Evolutionary conservation across 2,329 filamentous ascomycete species (phyloP), one percentile per base, ranked within the genome.

Genomic region (Venturia carpophila): DNA sequence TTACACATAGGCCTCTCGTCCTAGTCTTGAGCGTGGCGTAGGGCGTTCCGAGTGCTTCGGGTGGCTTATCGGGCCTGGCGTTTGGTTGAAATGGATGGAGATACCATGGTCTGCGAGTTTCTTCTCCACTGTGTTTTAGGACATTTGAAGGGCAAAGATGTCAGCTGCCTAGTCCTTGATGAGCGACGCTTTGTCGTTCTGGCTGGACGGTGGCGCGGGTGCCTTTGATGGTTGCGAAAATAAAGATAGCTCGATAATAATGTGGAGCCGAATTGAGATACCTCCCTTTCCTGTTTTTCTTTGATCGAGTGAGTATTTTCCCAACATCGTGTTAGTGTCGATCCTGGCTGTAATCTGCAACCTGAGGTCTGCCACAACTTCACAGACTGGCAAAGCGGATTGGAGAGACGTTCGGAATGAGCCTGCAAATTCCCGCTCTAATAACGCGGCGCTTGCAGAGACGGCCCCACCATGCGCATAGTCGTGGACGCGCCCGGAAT

Each of bases 1-100:
- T 24, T 58, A 64, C 27, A 39, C 30, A 4, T 64, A n/a, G 11
- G 42, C 42, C 42, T 45, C 42, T 45, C 17, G 42, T 45, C 55
- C 30, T 21, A 52, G 37, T 27, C 58, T 39, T 43, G 58, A 39
- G 30, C 58, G 21, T 39, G 30, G 41, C 24, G 24, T 10, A 27
- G 6, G 47, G 47, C 10, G 21, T 49, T 52, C 30, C 15, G 37
- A 47, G 62, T 34, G 62, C 64, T 49, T 5, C 71, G 69, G 72
- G 71, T 65, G 73, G 68, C 71, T 71, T 72, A 74, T 74, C 72
- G 5, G 11, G 67, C 62, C 68, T 65, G 73, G 73, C 71, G 73
- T 74, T 67, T 62, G 56, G 65, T 62, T 41, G 30, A 24, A 45
- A 64, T 11, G 11, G 39, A 21, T 34, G 41, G 45, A 63, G 43